Conservation (phyloP, 148 eudicot species). For the Hydrangea macrophylla region DNA sequence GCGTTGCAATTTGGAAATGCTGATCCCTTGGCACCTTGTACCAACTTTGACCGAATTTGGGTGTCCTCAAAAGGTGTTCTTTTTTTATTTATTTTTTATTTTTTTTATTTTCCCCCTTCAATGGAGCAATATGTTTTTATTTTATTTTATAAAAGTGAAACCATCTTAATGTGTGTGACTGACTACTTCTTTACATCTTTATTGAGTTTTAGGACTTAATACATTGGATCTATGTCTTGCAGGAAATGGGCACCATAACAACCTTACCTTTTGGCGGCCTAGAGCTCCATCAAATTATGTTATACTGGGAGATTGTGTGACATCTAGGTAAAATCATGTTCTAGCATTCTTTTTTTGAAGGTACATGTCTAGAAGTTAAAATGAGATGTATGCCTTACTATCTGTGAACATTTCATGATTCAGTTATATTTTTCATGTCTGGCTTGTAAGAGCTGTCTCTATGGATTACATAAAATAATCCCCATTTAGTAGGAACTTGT, state of each 20-base stretch:
- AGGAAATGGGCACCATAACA: conserved; percentile 56
- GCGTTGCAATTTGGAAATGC: conserved; percentile 76
- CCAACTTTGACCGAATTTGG: conserved; percentile 85
- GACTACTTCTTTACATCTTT: neutral
- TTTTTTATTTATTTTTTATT: no score
- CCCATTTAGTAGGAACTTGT: neutral
- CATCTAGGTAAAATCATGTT: conserved; percentile 77
- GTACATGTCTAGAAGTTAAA: neutral
- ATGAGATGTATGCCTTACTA: neutral
- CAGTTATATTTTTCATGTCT: neutral
- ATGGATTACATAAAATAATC: neutral
- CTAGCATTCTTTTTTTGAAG: no score
- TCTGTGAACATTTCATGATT: neutral
- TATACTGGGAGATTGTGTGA: conserved; percentile 88
- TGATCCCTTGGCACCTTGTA: conserved; percentile 79
- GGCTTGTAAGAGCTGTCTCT: neutral
- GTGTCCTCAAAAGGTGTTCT: conserved; percentile 74
- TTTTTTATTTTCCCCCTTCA: no score
- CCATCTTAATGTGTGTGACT: neutral
- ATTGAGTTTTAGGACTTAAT: neutral
- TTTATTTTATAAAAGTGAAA: neutral
- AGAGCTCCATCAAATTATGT: conserved; percentile 95
- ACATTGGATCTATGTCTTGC: conserved; percentile 21
- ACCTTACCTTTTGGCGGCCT: conserved; percentile 96
- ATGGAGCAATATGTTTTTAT: neutral